Evolutionary conservation across 2,329 filamentous ascomycete species (phyloP).

Genomic region (Penicillium oxalicum): DNA sequence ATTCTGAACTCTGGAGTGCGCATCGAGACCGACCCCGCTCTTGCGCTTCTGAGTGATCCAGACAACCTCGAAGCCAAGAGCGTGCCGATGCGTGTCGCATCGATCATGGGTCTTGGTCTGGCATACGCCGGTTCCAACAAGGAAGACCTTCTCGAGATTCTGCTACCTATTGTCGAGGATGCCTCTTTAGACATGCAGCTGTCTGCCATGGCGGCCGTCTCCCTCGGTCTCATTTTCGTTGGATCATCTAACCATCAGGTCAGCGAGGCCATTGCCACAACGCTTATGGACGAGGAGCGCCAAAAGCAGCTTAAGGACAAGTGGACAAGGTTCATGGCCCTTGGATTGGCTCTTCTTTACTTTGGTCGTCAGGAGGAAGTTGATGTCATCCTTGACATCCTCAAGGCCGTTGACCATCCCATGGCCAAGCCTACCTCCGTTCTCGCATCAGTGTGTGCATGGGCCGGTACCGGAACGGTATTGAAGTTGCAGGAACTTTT

Average conservation of each 20-base stretch:
- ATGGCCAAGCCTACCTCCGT: constrained; percentile 96
- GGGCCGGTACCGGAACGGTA: constrained; percentile 94
- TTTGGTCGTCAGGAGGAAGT: constrained; percentile 97
- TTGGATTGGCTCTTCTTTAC: constrained; percentile 87
- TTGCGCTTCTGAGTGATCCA: constrained; percentile 75
- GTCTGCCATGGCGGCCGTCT: constrained; percentile 89
- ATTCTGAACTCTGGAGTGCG: constrained; percentile 92
- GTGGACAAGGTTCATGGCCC: constrained; percentile 94
- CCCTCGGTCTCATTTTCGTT: constrained; percentile 85
- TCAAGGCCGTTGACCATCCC: constrained; percentile 94
- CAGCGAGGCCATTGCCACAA: constrained; percentile 85
- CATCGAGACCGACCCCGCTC: constrained; percentile 80
- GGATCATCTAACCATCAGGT: constrained; percentile 88
- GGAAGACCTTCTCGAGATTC: constrained; percentile 74
- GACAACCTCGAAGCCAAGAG: constrained; percentile 76
- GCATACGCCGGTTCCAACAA: constrained; percentile 93
- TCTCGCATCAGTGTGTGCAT: constrained; percentile 91
- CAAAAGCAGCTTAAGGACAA: constrained; percentile 91
- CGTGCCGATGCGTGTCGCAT: constrained; percentile 69
- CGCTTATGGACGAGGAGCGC: constrained; percentile 87
- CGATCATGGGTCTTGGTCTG: constrained; percentile 92
- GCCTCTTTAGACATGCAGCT: constrained; percentile 85
- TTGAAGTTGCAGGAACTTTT: constrained; percentile 95
- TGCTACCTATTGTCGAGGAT: constrained; percentile 83
- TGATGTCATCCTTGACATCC: constrained; percentile 92